Percentiles rank a stretch among this genome's conserved stretches.
Conservation (phyloP, 2,329 filamentous ascomycete species). For the Hypoxylon sp. region DNA sequence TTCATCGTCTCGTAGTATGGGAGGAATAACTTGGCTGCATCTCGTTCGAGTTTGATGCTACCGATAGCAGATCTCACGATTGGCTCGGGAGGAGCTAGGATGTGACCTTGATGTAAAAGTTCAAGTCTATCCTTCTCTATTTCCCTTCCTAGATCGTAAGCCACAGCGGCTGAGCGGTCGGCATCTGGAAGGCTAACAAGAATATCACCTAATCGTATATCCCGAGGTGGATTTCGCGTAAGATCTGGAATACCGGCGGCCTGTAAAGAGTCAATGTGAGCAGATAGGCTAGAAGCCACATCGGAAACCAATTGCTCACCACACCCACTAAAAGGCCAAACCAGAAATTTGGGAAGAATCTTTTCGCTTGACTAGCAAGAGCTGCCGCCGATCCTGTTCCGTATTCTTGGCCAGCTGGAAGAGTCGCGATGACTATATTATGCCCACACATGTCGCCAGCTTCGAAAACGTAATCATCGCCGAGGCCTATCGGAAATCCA, state of each 20-base stretch:
- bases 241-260: slow-evolving; percentile 47
- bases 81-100: slow-evolving; percentile 42
- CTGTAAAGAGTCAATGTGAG: not conserved
- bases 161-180: slow-evolving; percentile 41
- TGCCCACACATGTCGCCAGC: slow-evolving; percentile 50
- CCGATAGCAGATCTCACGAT: slow-evolving; percentile 49
- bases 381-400: slow-evolving; percentile 47
- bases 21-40: slow-evolving; percentile 35
- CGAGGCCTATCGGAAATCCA: slow-evolving; percentile 43
- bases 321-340: slow-evolving; percentile 51
- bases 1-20: slow-evolving; percentile 40
- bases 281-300: not conserved
- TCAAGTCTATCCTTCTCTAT: slow-evolving; percentile 40
- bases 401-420: slow-evolving; percentile 48
- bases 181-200: slow-evolving; percentile 44
- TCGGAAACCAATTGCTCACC: slow-evolving; percentile 12
- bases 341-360: slow-evolving; percentile 49
- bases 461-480: slow-evolving; percentile 50
- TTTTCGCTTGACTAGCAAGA: slow-evolving; percentile 48
- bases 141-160: slow-evolving; percentile 50
- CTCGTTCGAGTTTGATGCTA: slow-evolving; percentile 42
- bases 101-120: slow-evolving; percentile 39
- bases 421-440: slow-evolving; percentile 48
- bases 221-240: slow-evolving; percentile 35
- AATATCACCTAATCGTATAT: slow-evolving; percentile 52